These are phyloP conservation scores for Solanum medicagineum DNA, from an alignment of 257 asterid genomes.

Conservation along the genomic window DNA sequence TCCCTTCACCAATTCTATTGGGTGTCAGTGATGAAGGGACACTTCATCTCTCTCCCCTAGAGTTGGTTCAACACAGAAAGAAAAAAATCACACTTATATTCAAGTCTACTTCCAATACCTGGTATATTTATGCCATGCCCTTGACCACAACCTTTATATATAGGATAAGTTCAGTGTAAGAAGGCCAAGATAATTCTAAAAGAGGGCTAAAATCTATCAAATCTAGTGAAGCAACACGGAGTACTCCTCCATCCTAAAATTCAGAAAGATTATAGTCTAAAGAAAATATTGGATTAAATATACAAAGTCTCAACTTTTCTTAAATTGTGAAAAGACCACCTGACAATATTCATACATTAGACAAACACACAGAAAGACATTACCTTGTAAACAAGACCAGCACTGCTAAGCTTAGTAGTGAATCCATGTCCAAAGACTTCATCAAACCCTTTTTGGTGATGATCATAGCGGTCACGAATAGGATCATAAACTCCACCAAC, in stretches of 20 bases:
- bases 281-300: not conserved
- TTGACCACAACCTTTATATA: not conserved
- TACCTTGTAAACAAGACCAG: constrained; percentile 23
- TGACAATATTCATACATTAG: not conserved
- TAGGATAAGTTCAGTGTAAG: not conserved
- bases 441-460: constrained; percentile 17
- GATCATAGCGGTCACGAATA: constrained; percentile 31
- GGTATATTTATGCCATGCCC: not conserved
- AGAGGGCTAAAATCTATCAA: not conserved
- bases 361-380: not conserved
- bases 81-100: not conserved
- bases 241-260: not conserved
- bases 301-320: not conserved
- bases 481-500: constrained; percentile 34
- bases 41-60: not conserved
- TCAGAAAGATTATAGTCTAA: not conserved
- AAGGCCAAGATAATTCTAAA: not conserved
- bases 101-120: not conserved
- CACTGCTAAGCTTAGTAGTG: constrained; percentile 15
- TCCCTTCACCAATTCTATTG: not conserved
- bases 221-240: not conserved
- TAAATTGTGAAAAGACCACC: not conserved
- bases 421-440: constrained; percentile 15
- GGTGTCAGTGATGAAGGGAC: not conserved
- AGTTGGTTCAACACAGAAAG: not conserved